These are phyloP conservation scores for Psophocarpus tetragonolobus DNA, from an alignment of 306 rosid genomes.

Conservation along the genomic window DNA sequence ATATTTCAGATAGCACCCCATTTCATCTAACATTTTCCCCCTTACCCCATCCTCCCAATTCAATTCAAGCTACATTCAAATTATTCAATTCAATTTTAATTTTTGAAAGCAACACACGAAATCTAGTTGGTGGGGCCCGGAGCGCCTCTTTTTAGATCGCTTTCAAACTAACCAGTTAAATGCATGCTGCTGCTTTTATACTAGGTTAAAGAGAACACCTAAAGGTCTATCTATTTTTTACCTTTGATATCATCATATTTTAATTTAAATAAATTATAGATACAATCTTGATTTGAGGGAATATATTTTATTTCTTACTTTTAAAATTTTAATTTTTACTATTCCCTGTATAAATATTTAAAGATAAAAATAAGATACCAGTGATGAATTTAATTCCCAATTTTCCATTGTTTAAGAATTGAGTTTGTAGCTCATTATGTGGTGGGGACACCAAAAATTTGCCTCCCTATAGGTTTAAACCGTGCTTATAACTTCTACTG, in stretches of 20 bases:
- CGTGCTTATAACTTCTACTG: not conserved
- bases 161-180: constrained; percentile 17
- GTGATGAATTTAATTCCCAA: not conserved
- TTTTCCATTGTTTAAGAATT: not conserved
- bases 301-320: not conserved
- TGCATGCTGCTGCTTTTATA: not conserved
- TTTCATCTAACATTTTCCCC: not conserved
- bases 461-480: constrained; percentile 10
- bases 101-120: not conserved
- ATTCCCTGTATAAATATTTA: not conserved
- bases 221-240: not conserved
- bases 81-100: too few relatives aligned
- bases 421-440: constrained; percentile 18
- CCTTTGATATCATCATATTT: not conserved
- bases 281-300: not conserved
- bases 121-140: constrained; percentile 12
- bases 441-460: constrained; percentile 49
- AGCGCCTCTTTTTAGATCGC: not conserved
- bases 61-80: constrained; percentile 1
- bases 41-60: not conserved
- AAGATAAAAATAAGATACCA: not conserved
- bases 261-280: not conserved
- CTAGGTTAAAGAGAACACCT: not conserved
- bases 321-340: not conserved
- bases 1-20: not conserved